These are phyloP conservation scores for Mortierella sp. DNA, from an alignment of 371 early-diverging fungal species.

Conservation along the genomic window DNA sequence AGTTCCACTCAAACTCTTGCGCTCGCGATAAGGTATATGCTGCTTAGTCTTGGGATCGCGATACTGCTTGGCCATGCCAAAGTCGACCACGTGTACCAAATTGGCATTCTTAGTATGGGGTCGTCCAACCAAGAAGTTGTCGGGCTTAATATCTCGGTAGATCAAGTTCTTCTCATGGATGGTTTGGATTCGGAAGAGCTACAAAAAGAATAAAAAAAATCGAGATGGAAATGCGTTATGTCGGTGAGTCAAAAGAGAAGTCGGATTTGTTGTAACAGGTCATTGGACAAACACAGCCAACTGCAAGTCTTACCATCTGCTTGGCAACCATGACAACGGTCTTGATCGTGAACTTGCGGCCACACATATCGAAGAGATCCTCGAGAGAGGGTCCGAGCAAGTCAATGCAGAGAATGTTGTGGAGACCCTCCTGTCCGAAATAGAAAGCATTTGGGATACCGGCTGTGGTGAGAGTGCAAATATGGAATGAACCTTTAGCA, in stretches of 20 bases:
- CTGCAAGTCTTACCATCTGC: conserved; percentile 82
- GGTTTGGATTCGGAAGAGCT: conserved; percentile 93
- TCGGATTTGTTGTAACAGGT: neutral
- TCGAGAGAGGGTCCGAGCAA: conserved; percentile 98
- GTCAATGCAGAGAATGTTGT: conserved; percentile 98
- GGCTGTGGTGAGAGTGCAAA: conserved; percentile 38
- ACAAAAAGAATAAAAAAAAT: neutral
- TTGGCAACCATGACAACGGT: conserved; percentile 98
- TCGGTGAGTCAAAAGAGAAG: conserved; percentile 1
- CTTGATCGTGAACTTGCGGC: conserved; percentile 92
- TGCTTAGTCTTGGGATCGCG: conserved; percentile 94
- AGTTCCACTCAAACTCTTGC: conserved; percentile 96
- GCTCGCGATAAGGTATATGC: conserved; percentile 94
- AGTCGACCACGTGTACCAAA: conserved; percentile 90
- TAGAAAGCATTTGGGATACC: conserved; percentile 95
- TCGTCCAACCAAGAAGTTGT: conserved; percentile 97
- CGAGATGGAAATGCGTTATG: neutral
- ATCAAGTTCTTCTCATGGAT: conserved; percentile 98
- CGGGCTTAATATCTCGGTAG: conserved; percentile 99
- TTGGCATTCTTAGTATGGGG: conserved; percentile 75
- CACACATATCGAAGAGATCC: conserved; percentile 97
- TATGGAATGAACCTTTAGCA: neutral
- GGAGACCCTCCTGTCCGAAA: conserved; percentile 97
- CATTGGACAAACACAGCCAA: neutral
- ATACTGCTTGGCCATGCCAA: conserved; percentile 98